Base-by-base conservation (phyloP, 2,329 filamentous ascomycete species). In the Sporothrix pseudoabietina region DNA sequence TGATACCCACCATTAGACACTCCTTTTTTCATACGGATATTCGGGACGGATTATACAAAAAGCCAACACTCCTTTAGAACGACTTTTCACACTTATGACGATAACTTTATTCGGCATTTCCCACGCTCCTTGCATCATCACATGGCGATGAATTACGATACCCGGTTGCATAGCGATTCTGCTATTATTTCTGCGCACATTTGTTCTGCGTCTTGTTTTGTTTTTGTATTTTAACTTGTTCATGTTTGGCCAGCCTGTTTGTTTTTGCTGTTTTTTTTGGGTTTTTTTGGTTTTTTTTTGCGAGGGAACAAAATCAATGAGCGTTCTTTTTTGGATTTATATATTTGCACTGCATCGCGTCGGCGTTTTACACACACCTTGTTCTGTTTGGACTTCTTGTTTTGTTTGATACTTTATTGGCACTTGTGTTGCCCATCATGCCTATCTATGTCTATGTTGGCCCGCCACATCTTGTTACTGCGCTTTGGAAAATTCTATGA, bases 101-200 rank as follows among this genome's bases (percentile, higher is more conserved):
- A 83, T 78, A 78, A 79, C 75, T 71, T 70, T 78, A 78, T 71
- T 78, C 78, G 78, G 77, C 78, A 75, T 72, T 75, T 71, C 41
- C 82, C 78, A 82, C 83, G 81, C 82, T 85, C 84, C 83, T 84
- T 85, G 81, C 79, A 76, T 81, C 79, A 82, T 65, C 66, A 68
- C 44, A 74, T 75, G 75, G 79, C 75, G 77, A 80, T 79, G 72
- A 80, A 81, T 79, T 78, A 82, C 80, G 80, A 83, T 83, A 82
- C 83, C 82, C 83, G 83, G 84, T 81, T 86, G 85, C 85, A 87
- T 87, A 86, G 85, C 86, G 69, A 63, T 76, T 76, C 65, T 72
- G 63, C 39, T 49, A 49, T 68, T 26, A 32, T 69, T 65, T 72
- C 47, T 4, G 26, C 22, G 19, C 39, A 19, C 41, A 44, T 9